Evolutionary conservation across 78 protist species (phyloP).

Genomic region (Monosiga brevicollis): DNA sequence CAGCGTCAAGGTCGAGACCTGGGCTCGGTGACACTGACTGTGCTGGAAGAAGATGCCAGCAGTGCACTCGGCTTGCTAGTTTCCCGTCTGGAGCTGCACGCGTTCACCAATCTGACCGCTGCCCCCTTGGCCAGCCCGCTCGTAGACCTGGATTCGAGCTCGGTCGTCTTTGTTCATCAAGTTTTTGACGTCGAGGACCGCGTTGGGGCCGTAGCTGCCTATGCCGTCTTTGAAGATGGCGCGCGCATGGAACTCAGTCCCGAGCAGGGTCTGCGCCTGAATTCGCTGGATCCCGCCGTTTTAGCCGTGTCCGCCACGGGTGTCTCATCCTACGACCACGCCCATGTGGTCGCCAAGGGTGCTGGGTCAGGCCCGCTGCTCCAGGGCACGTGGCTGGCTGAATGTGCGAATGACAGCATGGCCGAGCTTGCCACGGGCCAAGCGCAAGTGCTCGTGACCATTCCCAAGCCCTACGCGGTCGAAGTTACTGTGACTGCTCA

Average conservation of each 20-base stretch:
- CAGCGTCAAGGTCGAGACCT: too few species aligned
- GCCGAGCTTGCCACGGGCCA: not conserved
- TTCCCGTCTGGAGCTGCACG: not conserved
- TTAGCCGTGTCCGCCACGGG: not conserved
- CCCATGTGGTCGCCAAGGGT: not conserved
- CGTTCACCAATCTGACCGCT: not conserved
- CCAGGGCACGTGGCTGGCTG: not conserved
- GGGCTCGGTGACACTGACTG: too few species aligned
- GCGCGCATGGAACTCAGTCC: not conserved
- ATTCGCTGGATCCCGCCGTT: not conserved
- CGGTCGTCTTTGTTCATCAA: not conserved
- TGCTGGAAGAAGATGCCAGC: too few species aligned
- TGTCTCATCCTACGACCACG: not conserved
- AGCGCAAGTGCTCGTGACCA: not conserved
- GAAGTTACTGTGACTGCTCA: not conserved
- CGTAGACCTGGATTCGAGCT: not conserved
- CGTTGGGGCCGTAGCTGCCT: not conserved
- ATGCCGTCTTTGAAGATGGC: not conserved
- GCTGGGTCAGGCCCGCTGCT: not conserved
- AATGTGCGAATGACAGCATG: not conserved
- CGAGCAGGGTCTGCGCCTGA: not conserved
- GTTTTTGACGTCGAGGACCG: not conserved
- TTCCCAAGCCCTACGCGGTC: not conserved
- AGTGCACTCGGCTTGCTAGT: not conserved
- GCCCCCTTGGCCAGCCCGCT: not conserved